Evolutionary conservation across 2,329 filamentous ascomycete species (phyloP), one percentile per base, ranked within the genome.

Genomic region (Cladosporium sphaerospermum): DNA sequence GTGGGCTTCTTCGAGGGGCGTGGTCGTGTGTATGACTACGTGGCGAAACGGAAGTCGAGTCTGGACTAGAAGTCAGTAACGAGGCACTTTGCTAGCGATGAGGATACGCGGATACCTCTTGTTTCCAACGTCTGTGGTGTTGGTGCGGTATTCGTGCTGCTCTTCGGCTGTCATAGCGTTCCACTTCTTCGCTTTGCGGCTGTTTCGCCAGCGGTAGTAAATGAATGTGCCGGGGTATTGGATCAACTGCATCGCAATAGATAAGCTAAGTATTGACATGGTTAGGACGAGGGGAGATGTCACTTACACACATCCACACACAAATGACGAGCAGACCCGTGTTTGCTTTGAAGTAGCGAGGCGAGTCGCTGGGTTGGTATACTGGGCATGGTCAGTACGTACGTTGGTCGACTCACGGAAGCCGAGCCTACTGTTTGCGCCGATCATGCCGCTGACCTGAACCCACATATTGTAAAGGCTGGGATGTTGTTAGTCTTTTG

Each of bases 401-500:
- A 18, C 16, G 16, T 18, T 18, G 16, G 16, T 18, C 16, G 16
- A 18, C 16, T 18, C 16, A 18, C 16, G 16, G 16, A 18, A 18
- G 16, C 16, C 16, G 11, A n/a, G 8, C 36, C 14, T 37, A n/a
- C 36, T 55, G 54, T 46, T 46, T 16, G 44, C 44, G 9, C 44
- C 44, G 4, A 46, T 46, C 33, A 46, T 46, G 14, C 44, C 44
- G 32, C 44, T 46, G n/a, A 46, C 44, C 37, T 46, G 44, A 9
- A 46, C 44, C 33, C 32, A 36, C 44, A 46, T 46, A 6, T 46
- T 46, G 33, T 37, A 46, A 8, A 41, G 39, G 9, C 36, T 37
- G 8, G 11, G 8, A 37, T 3, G 11, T 10, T 37, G 36, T 37
- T 37, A 37, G 11, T n/a, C 6, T 37, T 18, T 2, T 18, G 16